phyloP scores from a whole-genome alignment of 768 basidiomycete genomes.

The Macrolepiota dolichaula region DNA sequence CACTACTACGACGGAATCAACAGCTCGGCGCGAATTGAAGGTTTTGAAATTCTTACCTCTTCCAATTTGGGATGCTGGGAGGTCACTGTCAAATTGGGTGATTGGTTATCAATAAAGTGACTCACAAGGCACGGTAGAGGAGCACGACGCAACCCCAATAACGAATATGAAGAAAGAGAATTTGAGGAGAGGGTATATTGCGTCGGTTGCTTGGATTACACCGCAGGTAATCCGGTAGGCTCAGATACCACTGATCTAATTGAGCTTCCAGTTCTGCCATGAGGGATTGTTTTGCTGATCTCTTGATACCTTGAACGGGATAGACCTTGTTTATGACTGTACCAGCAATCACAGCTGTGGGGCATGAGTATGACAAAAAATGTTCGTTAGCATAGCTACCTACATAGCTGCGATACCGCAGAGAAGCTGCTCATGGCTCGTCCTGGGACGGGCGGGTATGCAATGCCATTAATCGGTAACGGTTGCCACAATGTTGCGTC shows the following conservation, averaged over 20 bases:
- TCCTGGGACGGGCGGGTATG: constrained; percentile 44
- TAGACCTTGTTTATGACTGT: constrained; percentile 67
- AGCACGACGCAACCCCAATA: constrained; percentile 77
- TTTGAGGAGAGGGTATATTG: constrained; percentile 55
- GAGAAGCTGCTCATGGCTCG: constrained; percentile 53
- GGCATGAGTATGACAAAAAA: neutral
- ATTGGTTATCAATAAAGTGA: constrained; percentile 14
- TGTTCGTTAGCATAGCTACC: constrained; percentile 15
- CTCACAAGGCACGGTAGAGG: constrained; percentile 79
- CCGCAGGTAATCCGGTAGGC: constrained; percentile 60
- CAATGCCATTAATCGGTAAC: constrained; percentile 33
- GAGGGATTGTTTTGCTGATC: constrained; percentile 42
- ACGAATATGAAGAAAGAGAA: constrained; percentile 66
- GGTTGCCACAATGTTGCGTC: constrained; percentile 57
- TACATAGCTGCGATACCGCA: constrained; percentile 57
- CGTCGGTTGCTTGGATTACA: constrained; percentile 56
- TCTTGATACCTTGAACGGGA: constrained; percentile 54
- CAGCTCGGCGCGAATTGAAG: neutral
- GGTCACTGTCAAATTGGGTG: constrained; percentile 1
- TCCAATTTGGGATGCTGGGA: constrained; percentile 69
- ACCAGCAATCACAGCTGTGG: constrained; percentile 61
- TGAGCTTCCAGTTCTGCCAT: constrained; percentile 58
- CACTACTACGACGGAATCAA: constrained; percentile 26
- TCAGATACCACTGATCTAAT: constrained; percentile 72
- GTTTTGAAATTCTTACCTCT: constrained; percentile 43